A percentile compares a stretch with the other conserved stretches of the same genome.
These are phyloP conservation scores for Metarhizium anisopliae DNA, from an alignment of 2,329 filamentous ascomycete species.

Conservation along the genomic window DNA sequence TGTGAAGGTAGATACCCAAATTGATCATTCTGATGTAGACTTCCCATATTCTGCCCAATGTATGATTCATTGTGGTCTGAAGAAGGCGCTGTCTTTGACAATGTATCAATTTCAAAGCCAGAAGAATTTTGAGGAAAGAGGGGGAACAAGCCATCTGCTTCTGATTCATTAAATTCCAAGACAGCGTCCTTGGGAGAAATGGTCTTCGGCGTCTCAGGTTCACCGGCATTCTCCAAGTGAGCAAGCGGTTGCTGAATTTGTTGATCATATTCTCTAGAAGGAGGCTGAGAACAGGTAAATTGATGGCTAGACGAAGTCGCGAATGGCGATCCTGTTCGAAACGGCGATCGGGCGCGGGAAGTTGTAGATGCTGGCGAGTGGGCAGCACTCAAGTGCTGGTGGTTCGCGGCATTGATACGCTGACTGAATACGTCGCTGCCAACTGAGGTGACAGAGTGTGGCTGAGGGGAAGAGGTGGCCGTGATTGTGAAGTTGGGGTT, in stretches of 20 bases:
- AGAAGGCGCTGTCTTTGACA: slow-evolving; percentile 24
- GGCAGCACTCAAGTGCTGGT: slow-evolving; percentile 55
- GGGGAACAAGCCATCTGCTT: slow-evolving; percentile 60
- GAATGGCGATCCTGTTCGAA: slow-evolving; percentile 61
- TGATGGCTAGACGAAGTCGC: slow-evolving; percentile 30
- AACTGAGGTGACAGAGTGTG: slow-evolving; percentile 37
- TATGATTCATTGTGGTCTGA: slow-evolving; percentile 10
- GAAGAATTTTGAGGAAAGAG: slow-evolving; percentile 59
- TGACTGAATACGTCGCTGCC: slow-evolving; percentile 59
- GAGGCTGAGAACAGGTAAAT: slow-evolving; percentile 47
- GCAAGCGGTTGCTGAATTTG: slow-evolving; percentile 24
- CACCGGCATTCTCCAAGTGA: slow-evolving; percentile 28
- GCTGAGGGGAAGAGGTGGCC: slow-evolving; percentile 41
- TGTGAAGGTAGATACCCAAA: slow-evolving; percentile 20
- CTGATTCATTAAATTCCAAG: slow-evolving; percentile 71
- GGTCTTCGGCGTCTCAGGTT: slow-evolving; percentile 58
- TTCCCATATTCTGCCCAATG: slow-evolving; percentile 8
- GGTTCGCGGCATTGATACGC: slow-evolving; percentile 70
- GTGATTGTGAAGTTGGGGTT: slow-evolving; percentile 58
- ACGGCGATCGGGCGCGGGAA: slow-evolving; percentile 68
- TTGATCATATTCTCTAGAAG: slow-evolving; percentile 53
- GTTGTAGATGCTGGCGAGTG: slow-evolving; percentile 39
- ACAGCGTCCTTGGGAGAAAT: slow-evolving; percentile 92
- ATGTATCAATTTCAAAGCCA: slow-evolving; percentile 31
- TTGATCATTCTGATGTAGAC: neutral